These are phyloP conservation scores for Secale cereale DNA, from an alignment of 176 grass and related monocot genomes.

Conservation along the genomic window DNA sequence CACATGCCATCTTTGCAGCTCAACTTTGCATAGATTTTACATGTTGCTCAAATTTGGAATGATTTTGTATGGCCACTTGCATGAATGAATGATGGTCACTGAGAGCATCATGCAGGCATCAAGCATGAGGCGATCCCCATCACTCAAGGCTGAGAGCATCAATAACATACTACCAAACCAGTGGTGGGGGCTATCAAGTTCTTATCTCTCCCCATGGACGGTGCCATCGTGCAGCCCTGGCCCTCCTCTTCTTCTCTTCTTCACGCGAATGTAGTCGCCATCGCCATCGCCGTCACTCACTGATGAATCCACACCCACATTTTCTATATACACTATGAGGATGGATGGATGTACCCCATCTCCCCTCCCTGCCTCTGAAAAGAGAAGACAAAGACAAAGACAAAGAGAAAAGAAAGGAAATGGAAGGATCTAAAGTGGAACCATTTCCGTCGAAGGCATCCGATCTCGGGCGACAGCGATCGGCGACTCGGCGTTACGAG, in stretches of 20 bases:
- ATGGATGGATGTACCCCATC: neutral
- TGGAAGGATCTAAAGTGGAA: neutral
- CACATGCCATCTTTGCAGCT: neutral
- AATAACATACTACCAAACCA: neutral
- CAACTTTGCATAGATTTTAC: too few species aligned
- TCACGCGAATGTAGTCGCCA: neutral
- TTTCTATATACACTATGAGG: neutral
- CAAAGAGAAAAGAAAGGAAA: neutral
- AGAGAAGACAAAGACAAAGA: too few species aligned
- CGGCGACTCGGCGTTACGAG: too few species aligned
- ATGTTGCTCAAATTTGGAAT: neutral
- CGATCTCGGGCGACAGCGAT: neutral
- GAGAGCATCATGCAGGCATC: too few species aligned
- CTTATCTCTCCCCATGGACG: constrained; percentile 35
- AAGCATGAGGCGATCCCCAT: too few species aligned
- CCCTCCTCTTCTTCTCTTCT: neutral
- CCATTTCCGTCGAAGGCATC: neutral
- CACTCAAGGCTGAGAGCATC: too few species aligned
- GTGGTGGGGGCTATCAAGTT: neutral
- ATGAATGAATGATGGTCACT: neutral
- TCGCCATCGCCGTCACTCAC: neutral
- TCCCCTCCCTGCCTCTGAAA: neutral
- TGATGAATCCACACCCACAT: neutral
- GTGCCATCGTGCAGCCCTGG: constrained; percentile 33
- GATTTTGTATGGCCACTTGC: neutral